These are phyloP conservation scores for Pulveroboletus sp. DNA, from an alignment of 768 basidiomycete species.

Conservation along the genomic window DNA sequence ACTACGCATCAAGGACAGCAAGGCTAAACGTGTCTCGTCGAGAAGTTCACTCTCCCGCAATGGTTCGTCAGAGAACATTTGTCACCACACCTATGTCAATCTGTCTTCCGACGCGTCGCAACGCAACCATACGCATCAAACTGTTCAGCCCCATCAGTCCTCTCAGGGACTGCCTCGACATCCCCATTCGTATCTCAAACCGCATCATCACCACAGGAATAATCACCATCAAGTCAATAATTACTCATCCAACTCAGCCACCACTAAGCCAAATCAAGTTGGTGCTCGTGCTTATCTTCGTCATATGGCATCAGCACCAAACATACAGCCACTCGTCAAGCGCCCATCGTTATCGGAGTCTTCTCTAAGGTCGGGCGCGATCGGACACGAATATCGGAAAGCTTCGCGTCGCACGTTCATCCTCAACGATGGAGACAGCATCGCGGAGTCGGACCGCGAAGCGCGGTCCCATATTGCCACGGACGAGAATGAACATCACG, in stretches of 20 bases:
- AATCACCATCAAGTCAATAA: conserved; percentile 21
- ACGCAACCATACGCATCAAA: conserved; percentile 8
- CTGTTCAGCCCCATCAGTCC: conserved; percentile 20
- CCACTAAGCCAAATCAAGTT: conserved; percentile 29
- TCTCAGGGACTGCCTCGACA: conserved; percentile 22
- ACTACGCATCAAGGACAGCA: conserved; percentile 8
- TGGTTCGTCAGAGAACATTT: conserved; percentile 23
- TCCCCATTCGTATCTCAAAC: conserved; percentile 16
- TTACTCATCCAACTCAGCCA: conserved; percentile 23
- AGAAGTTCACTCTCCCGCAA: conserved; percentile 14
- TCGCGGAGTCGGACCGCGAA: conserved; percentile 20
- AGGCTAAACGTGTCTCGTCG: conserved; percentile 11
- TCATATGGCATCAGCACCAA: conserved; percentile 65
- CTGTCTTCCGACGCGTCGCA: conserved; percentile 10
- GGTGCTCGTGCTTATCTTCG: conserved; percentile 67
- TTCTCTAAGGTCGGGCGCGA: conserved; percentile 33
- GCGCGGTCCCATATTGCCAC: conserved; percentile 27
- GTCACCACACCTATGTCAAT: conserved; percentile 11
- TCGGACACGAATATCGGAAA: conserved; percentile 19
- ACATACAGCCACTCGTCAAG: conserved; percentile 36
- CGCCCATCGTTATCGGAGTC: conserved; percentile 31
- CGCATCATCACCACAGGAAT: conserved; percentile 21
- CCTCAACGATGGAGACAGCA: conserved; percentile 32
- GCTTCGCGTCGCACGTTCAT: conserved; percentile 30
- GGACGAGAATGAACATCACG: conserved; percentile 30